Evolutionary conservation across 106 monocot genomes (phyloP).

Genomic region (Chionographis japonica): DNA sequence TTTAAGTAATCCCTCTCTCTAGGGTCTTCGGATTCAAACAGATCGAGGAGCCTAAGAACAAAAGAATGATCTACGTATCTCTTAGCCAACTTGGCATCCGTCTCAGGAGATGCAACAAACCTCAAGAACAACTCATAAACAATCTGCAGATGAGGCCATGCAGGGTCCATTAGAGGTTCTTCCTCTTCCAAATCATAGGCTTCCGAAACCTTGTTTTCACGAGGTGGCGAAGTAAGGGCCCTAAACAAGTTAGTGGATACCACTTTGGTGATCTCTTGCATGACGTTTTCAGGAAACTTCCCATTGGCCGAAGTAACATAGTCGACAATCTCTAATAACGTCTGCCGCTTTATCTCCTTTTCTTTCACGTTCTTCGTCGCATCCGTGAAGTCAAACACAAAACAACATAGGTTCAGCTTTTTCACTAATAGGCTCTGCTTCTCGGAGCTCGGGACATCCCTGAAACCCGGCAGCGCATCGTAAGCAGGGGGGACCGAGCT

Average conservation of each 20-base stretch:
- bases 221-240: conserved; percentile 18
- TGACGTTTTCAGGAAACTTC: conserved; percentile 6
- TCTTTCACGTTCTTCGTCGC: conserved; percentile 19
- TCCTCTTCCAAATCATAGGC: conserved; percentile 50
- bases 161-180: conserved; percentile 48
- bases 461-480: conserved; percentile 7
- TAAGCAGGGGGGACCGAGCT: conserved; percentile 2
- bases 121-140: conserved; percentile 51
- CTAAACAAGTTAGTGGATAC: conserved; percentile 41
- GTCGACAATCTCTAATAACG: conserved; percentile 21
- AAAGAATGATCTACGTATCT: conserved; percentile 50
- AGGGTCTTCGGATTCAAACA: conserved; percentile 60
- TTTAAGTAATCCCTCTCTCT: conserved; percentile 61
- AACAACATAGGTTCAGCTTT: conserved; percentile 19
- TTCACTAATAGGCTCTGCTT: conserved; percentile 11
- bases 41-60: conserved; percentile 45
- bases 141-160: conserved; percentile 47
- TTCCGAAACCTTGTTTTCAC: conserved; percentile 34
- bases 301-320: conserved; percentile 10
- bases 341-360: conserved; percentile 29
- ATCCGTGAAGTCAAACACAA: conserved; percentile 29
- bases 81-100: conserved; percentile 51
- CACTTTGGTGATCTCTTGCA: conserved; percentile 39
- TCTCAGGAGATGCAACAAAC: conserved; percentile 43
- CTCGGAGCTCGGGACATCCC: conserved; percentile 14